Base-by-base conservation (phyloP, 257 asterid species). In the Nicotiana knightiana region DNA sequence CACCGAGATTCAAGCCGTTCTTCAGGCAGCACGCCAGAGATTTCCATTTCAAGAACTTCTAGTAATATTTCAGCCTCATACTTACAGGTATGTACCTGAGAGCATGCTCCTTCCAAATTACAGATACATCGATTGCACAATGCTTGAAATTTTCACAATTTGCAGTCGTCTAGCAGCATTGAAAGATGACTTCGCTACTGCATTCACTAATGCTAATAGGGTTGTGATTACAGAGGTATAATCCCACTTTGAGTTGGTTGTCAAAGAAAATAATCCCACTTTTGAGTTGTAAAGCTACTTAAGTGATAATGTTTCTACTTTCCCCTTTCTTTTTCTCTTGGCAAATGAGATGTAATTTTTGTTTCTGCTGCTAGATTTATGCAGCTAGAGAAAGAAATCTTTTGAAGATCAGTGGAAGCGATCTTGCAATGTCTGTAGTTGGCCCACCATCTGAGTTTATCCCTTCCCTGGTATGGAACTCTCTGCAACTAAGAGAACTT, bases 31-130 rank as follows among this genome's bases (percentile, higher is more conserved):
- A 78, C 80, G 84, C 63, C 87, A 79, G 61, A 86, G 79, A 76
- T 84, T 86, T 48, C 89, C 91, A 54, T 67, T n/a, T 9, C 80
- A 86, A 61, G 81, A 85, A 63, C 80, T 86, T 79, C 58, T 86
- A 83, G 87, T 81, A 32, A 83, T 88, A 81, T 86, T 86, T 80
- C 90, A 88, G 82, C 88, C 91, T 76, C 87, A 85, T 71, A 85
- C 90, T 39, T 86, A 85, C 86, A 86, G 91, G 88, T 86, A 10
- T 66, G 17, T 39, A 30, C 18, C 66, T 71, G 32, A 9, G 7
- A 37, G 51, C 11, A n/a, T 79, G 26, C 28, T 30, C 79, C 77
- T 28, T 65, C 21, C 68, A 3, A 70, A 35, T 43, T 13, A 32
- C 18, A 28, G 6, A 30, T 64, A 21, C 43, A 35, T 77, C 4